A percentile compares a stretch with the other conserved stretches of the same genome.
Evolutionary conservation across 768 basidiomycete genomes (phyloP).

Genomic region (Boletus sensibilis): DNA sequence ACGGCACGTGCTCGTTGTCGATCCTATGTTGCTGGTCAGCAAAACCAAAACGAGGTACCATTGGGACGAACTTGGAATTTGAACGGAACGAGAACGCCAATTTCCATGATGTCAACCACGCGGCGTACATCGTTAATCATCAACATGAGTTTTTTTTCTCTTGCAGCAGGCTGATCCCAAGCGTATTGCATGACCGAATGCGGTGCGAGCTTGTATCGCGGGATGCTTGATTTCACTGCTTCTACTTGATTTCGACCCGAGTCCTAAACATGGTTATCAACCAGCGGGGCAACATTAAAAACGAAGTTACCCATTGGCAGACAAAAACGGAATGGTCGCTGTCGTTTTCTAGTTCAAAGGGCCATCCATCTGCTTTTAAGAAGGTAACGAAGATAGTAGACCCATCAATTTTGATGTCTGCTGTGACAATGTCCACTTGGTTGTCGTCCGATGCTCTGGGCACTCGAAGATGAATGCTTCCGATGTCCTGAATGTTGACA

Average conservation of each 20-base stretch:
- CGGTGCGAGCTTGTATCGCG: constrained; percentile 57
- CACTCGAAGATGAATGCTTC: constrained; percentile 73
- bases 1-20: constrained; percentile 61
- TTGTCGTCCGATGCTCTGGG: constrained; percentile 39
- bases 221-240: constrained; percentile 37
- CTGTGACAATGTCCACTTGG: constrained; percentile 57
- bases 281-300: background rate
- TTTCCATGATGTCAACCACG: constrained; percentile 89
- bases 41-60: background rate
- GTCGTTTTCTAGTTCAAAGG: constrained; percentile 87
- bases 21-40: constrained; percentile 37
- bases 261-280: constrained; percentile 41
- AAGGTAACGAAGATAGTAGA: constrained; percentile 89
- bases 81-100: constrained; percentile 88
- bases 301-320: constrained; percentile 64
- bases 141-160: constrained; percentile 76
- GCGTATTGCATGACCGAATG: constrained; percentile 67
- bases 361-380: constrained; percentile 69
- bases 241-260: constrained; percentile 39
- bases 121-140: constrained; percentile 59
- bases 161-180: constrained; percentile 90
- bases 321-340: constrained; percentile 69
- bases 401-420: constrained; percentile 79
- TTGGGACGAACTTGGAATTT: constrained; percentile 63
- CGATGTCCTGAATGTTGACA: constrained; percentile 90